Evolutionary conservation across 257 asterid genomes (phyloP), one percentile per base, ranked within the genome.

Genomic region (Coffea canephora): DNA sequence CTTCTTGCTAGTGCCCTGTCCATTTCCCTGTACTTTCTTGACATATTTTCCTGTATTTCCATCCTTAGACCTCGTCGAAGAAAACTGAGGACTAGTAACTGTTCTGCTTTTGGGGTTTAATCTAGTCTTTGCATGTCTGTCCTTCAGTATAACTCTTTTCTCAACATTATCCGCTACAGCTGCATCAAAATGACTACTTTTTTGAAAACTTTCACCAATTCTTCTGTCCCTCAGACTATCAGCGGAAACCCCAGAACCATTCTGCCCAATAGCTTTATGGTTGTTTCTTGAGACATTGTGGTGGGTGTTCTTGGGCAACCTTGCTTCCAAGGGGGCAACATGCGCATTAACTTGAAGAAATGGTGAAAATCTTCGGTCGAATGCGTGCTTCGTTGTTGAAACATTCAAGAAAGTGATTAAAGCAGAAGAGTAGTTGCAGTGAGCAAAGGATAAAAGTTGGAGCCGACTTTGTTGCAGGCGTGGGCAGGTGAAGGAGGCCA

Each of bases 401-500:
- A 61, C 50, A 49, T 68, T 52, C 49, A 69, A 69, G 7, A 87
- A 65, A 45, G 61, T 46, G 74, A 74, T 86, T 85, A 85, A 85
- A 79, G 87, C 50, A 3, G 88, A 80, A 7, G 87, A 81, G 73
- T 74, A 77, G 82, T 88, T 88, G 66, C 85, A 83, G 91, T 71
- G 88, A 74, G 85, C 81, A 77, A 82, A 83, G 61, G 89, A 82
- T 73, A 84, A 87, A 87, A 87, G 87, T 18, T 87, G 94, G 78
- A 85, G 86, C 54, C 85, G 92, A 82, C 87, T 75, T 76, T 85
- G 88, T 73, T 87, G 92, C 75, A 88, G 89, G 27, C 87, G 87
- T 80, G 86, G 85, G 85, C 89, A 85, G 82, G 87, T 80, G 16
- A 79, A 82, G 84, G 89, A 86, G 81, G 87, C 87, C 89, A 88